These are phyloP conservation scores for Boletus albobrunnescens DNA, from an alignment of 1,284 basidiomycete genomes.

Conservation along the genomic window DNA sequence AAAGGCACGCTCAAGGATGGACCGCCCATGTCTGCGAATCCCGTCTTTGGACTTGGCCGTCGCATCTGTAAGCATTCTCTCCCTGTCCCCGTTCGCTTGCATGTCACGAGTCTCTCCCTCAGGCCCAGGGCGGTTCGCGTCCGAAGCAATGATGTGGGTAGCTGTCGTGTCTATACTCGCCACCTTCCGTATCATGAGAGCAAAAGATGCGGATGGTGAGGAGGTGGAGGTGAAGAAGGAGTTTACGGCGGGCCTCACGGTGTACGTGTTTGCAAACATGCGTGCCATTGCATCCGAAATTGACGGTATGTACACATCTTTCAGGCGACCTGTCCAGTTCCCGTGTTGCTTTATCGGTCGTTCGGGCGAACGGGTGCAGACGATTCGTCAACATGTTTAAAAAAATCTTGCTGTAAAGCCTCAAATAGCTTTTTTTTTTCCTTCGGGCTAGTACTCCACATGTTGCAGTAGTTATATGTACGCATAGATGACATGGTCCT, in stretches of 20 bases:
- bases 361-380: conserved; percentile 10
- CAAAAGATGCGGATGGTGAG: conserved; percentile 32
- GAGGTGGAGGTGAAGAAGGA: conserved; percentile 32
- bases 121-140: conserved; percentile 27
- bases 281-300: background rate
- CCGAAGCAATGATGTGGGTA: conserved; percentile 23
- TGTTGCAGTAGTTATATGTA: conserved; percentile 12
- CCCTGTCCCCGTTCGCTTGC: background rate
- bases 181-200: conserved; percentile 37
- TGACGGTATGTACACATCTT: background rate
- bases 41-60: conserved; percentile 41
- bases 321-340: conserved; percentile 23
- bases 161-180: conserved; percentile 36
- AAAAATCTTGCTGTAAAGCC: no score
- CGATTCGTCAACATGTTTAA: conserved; percentile 7
- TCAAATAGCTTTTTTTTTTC: no score
- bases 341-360: conserved; percentile 23
- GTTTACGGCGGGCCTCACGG: conserved; percentile 33
- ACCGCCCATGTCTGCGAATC: conserved; percentile 33
- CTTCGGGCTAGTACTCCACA: background rate
- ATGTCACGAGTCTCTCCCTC: conserved; percentile 9
- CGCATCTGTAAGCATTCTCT: conserved; percentile 29
- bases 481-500: conserved; percentile 3
- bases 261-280: conserved; percentile 28
- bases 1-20: conserved; percentile 19